phyloP scores from a whole-genome alignment of 140 eudicot species.

The Stevia rebaudiana region DNA sequence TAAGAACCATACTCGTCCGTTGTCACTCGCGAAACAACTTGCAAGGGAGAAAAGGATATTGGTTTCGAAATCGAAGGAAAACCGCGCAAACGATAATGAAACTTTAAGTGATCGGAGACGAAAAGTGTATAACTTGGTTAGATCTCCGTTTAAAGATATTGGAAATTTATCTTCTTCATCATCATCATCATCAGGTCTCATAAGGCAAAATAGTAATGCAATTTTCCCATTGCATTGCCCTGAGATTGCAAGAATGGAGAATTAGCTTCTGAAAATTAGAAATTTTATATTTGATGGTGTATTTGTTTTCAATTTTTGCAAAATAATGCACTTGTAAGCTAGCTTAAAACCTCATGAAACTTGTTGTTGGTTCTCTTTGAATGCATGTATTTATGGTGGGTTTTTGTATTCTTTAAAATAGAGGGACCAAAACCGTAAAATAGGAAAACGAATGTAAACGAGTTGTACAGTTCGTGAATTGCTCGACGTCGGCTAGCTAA shows the following conservation, averaged over 20 bases:
- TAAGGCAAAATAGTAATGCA: constrained; percentile 43
- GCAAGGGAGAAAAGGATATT: constrained; percentile 60
- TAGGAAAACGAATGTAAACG: no score
- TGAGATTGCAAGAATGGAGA: constrained; percentile 24
- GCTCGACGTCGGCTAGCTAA: no score
- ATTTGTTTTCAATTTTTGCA: background rate
- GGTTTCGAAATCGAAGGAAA: constrained; percentile 41
- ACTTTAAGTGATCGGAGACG: constrained; percentile 29
- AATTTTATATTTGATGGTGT: constrained; percentile 3
- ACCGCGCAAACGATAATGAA: constrained; percentile 25
- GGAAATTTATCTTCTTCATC: constrained; percentile 37
- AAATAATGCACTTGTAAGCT: constrained; percentile 8
- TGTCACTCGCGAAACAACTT: constrained; percentile 63
- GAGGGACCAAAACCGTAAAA: background rate
- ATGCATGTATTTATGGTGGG: constrained; percentile 4
- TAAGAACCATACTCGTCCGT: constrained; percentile 30
- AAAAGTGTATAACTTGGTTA: constrained; percentile 30
- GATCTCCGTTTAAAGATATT: constrained; percentile 62
- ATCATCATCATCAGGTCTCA: background rate
- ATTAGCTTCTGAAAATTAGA: constrained; percentile 13
- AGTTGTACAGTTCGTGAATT: no score
- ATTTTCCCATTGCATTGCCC: constrained; percentile 43
- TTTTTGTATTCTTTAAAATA: constrained; percentile 6
- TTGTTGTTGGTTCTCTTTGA: background rate
- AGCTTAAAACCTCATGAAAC: background rate